Evolutionary conservation across 2,329 filamentous ascomycete genomes (phyloP).

Genomic region (Fusarium continuum): DNA sequence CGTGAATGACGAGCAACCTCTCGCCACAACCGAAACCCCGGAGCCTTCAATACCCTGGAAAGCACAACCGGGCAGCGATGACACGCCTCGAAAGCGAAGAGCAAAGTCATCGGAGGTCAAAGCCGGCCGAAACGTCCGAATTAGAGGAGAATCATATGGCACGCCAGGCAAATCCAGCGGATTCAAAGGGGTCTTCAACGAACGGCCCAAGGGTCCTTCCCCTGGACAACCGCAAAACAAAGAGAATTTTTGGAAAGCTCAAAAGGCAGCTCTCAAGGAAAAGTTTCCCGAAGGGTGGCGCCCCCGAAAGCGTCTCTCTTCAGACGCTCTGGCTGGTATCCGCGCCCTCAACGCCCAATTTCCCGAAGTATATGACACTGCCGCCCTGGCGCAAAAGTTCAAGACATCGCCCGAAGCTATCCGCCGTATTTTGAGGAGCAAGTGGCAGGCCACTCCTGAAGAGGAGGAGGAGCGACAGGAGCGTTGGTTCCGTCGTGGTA

Average conservation of each 20-base stretch:
- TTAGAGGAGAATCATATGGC: background rate
- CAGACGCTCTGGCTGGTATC: slow-evolving; percentile 91
- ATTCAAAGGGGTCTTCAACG: background rate
- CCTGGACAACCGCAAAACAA: slow-evolving; percentile 32
- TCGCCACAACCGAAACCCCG: background rate
- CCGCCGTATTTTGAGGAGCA: slow-evolving; percentile 83
- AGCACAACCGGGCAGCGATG: background rate
- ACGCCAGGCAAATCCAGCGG: background rate
- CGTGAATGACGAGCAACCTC: slow-evolving; percentile 7
- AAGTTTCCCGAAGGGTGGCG: slow-evolving; percentile 88
- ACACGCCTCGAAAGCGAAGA: background rate
- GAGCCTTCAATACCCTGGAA: slow-evolving; percentile 8
- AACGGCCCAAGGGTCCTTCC: slow-evolving; percentile 23
- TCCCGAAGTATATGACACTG: slow-evolving; percentile 79
- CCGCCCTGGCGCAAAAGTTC: slow-evolving; percentile 79
- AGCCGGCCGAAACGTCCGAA: background rate
- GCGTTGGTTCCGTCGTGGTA: slow-evolving; percentile 70
- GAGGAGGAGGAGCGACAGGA: slow-evolving; percentile 66
- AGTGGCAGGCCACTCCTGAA: slow-evolving; percentile 72
- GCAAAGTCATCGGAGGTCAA: background rate
- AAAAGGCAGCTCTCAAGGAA: slow-evolving; percentile 76
- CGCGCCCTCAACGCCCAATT: slow-evolving; percentile 81
- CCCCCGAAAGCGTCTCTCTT: slow-evolving; percentile 86
- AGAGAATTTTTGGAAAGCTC: slow-evolving; percentile 72
- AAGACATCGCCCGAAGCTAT: slow-evolving; percentile 88